Evolutionary conservation across 176 grass and related monocot species (phyloP).

Genomic region (Aegilops bicornis): DNA sequence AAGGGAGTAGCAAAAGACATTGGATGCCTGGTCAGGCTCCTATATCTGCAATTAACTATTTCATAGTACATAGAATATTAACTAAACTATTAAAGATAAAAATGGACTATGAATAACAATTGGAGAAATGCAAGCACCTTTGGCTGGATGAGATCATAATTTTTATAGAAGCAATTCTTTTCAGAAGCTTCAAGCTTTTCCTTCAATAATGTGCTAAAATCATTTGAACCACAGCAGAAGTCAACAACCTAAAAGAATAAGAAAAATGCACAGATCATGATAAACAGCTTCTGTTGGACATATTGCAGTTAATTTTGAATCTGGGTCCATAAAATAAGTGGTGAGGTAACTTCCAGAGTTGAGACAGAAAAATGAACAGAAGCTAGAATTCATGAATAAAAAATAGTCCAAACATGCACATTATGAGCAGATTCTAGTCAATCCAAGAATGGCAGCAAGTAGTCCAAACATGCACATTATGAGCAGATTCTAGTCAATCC

Average conservation of each 20-base stretch:
- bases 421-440: not conserved
- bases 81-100: not conserved
- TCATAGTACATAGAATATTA: slow-evolving; percentile 1
- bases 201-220: slow-evolving; percentile 85
- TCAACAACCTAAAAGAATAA: slow-evolving; percentile 70
- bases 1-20: slow-evolving; percentile 9
- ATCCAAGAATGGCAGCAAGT: not conserved
- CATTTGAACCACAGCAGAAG: slow-evolving; percentile 96
- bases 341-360: not conserved
- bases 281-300: not conserved
- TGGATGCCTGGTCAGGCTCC: not conserved
- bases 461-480: too few species aligned
- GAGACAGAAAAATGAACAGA: not conserved
- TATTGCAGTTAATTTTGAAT: not conserved
- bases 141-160: slow-evolving; percentile 84
- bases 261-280: not conserved
- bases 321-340: not conserved
- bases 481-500: too few species aligned
- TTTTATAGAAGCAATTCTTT: slow-evolving; percentile 88
- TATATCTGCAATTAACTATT: not conserved
- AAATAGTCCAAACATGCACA: not conserved
- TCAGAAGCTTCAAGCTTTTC: slow-evolving; percentile 68
- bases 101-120: not conserved
- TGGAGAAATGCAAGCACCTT: slow-evolving; percentile 43
- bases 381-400: not conserved